Conservation (phyloP, 129 eudicot genomes). For the Ambrosia trifida region DNA sequence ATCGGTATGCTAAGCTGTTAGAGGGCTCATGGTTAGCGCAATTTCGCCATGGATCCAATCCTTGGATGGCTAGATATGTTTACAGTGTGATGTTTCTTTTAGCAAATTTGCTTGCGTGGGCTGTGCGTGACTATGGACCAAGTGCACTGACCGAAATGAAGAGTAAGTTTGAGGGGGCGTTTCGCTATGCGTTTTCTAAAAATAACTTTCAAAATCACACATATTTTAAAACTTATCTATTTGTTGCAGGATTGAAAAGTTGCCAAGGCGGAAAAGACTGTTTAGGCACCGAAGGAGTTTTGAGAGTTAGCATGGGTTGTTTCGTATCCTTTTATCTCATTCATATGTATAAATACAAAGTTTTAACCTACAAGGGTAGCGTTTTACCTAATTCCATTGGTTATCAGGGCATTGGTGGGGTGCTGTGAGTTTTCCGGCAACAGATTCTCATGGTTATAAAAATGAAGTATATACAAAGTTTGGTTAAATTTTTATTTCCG, state of each 20-base stretch:
- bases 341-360: not conserved
- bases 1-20: conserved; percentile 51
- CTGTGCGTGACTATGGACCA: conserved; percentile 77
- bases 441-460: not conserved
- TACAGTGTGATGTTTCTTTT: conserved; percentile 68
- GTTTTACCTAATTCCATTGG: too few species aligned
- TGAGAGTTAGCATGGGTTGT: conserved; percentile 85
- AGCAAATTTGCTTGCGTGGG: conserved; percentile 80
- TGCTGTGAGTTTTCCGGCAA: not conserved
- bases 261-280: conserved; percentile 70
- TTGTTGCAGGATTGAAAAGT: conserved; percentile 56
- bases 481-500: not conserved
- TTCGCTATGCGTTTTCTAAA: not conserved
- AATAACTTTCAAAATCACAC: not conserved
- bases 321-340: conserved; percentile 58
- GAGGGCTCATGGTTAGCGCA: conserved; percentile 75
- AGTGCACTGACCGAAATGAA: conserved; percentile 56
- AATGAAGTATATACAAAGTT: not conserved
- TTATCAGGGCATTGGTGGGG: not conserved
- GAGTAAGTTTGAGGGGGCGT: conserved; percentile 41
- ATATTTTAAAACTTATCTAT: not conserved
- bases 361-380: not conserved
- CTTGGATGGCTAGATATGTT: conserved; percentile 95
- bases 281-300: conserved; percentile 78
- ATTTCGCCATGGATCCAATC: conserved; percentile 66